Conservation (phyloP, 257 asterid genomes). For the Vinca minor region DNA sequence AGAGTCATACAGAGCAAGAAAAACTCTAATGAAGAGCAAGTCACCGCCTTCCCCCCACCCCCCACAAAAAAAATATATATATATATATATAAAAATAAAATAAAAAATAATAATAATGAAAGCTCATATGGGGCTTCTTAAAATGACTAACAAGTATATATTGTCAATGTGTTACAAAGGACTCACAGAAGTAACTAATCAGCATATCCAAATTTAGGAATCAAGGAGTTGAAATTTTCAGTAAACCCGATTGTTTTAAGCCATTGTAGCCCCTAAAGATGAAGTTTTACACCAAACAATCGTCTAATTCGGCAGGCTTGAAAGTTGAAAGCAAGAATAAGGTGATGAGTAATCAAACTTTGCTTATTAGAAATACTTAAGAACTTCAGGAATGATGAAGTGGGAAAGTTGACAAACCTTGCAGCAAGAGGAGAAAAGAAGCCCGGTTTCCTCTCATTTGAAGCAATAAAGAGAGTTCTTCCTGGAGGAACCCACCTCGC, state of each 20-base stretch:
- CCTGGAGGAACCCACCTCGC: conserved; percentile 81
- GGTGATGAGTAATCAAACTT: not conserved
- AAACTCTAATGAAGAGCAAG: conserved; percentile 33
- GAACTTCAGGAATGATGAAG: conserved; percentile 6
- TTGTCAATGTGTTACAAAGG: not conserved
- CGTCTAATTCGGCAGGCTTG: not conserved
- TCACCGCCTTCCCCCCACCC: too few species aligned
- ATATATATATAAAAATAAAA: too few species aligned
- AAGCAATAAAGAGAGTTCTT: conserved; percentile 79
- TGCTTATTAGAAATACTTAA: not conserved
- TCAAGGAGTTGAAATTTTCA: not conserved
- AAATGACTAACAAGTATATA: not conserved
- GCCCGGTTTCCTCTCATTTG: conserved; percentile 77
- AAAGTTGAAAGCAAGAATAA: not conserved
- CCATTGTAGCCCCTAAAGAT: not conserved
- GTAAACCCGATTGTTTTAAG: not conserved
- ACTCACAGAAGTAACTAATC: too few species aligned
- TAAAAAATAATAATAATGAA: too few species aligned
- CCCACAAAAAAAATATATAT: too few species aligned
- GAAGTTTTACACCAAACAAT: not conserved
- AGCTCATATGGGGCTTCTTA: not conserved
- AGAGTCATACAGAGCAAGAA: conserved; percentile 24
- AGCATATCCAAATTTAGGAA: not conserved
- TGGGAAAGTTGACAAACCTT: conserved; percentile 33
- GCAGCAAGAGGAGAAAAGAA: conserved; percentile 69